A percentile compares a stretch with the other conserved stretches of the same genome.
Conservation (phyloP, 2,329 filamentous ascomycete species). For the Colletotrichum liaoningense region DNA sequence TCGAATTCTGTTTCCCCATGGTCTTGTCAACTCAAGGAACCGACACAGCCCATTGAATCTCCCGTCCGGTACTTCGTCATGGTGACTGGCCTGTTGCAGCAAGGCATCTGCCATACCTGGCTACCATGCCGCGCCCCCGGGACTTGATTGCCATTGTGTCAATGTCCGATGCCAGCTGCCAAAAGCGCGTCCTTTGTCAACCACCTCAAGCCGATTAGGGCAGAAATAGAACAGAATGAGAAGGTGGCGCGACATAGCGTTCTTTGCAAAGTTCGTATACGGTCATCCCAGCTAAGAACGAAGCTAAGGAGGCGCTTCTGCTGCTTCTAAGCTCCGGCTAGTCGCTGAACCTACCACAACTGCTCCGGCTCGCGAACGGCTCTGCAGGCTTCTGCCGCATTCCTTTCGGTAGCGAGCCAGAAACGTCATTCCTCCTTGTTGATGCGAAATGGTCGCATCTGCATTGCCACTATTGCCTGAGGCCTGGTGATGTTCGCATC, state of each 20-base stretch:
- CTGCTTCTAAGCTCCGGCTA: slow-evolving; percentile 22
- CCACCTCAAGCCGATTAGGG: neutral
- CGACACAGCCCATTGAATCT: too few relatives aligned
- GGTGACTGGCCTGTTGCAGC: neutral
- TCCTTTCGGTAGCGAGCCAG: slow-evolving; percentile 7
- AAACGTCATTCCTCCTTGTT: slow-evolving; percentile 5
- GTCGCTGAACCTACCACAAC: slow-evolving; percentile 10
- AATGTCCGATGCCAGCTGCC: neutral
- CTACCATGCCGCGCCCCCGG: neutral
- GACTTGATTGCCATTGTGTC: neutral
- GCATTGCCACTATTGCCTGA: neutral
- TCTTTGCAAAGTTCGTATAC: slow-evolving; percentile 25
- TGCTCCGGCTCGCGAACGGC: neutral
- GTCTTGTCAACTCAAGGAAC: neutral
- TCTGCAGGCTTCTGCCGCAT: slow-evolving; percentile 3
- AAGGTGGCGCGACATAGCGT: slow-evolving; percentile 13
- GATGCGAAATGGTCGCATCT: neutral
- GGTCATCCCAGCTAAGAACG: neutral
- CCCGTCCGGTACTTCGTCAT: neutral
- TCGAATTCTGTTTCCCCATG: neutral
- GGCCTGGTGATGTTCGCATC: neutral
- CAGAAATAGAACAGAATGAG: slow-evolving; percentile 8
- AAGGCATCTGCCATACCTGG: neutral
- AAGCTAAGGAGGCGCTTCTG: slow-evolving; percentile 3
- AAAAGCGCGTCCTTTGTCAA: neutral